Percentiles rank a stretch among this genome's conserved stretches.
phyloP scores from a whole-genome alignment of 169 alveolate genomes.

The Plasmodium reichenowi region DNA sequence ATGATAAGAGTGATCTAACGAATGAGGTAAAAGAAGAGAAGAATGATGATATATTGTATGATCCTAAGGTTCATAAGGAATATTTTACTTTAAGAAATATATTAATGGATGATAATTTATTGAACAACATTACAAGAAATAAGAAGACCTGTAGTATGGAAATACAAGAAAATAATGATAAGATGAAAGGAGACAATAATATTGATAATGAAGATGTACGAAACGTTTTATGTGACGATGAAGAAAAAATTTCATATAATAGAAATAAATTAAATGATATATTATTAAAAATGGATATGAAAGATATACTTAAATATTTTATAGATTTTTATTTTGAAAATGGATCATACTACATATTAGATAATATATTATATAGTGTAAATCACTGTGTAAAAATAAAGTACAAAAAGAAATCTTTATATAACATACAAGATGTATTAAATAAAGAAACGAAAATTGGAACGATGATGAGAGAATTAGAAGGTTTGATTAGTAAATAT shows the following conservation, averaged over 20 bases:
- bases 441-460: conserved; percentile 54
- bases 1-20: too few relatives aligned
- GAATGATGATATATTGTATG: too few relatives aligned
- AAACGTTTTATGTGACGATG: too few relatives aligned
- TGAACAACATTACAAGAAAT: too few relatives aligned
- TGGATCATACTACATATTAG: conserved; percentile 35
- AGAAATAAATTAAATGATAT: not conserved
- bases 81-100: too few relatives aligned
- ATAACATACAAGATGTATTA: conserved; percentile 8
- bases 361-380: conserved; percentile 28
- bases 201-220: too few relatives aligned
- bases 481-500: conserved; percentile 32
- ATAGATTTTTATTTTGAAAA: conserved; percentile 55
- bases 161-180: too few relatives aligned
- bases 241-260: not conserved
- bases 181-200: too few relatives aligned
- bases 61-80: too few relatives aligned
- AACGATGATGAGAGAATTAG: conserved; percentile 27
- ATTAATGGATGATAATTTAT: too few relatives aligned
- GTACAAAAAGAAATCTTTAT: conserved; percentile 30
- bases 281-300: conserved; percentile 4
- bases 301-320: conserved; percentile 7
- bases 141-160: too few relatives aligned
- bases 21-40: too few relatives aligned
- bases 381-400: conserved; percentile 48